Evolutionary conservation across 148 eudicot species (phyloP).

Genomic region (Chenopodium quinoa): DNA sequence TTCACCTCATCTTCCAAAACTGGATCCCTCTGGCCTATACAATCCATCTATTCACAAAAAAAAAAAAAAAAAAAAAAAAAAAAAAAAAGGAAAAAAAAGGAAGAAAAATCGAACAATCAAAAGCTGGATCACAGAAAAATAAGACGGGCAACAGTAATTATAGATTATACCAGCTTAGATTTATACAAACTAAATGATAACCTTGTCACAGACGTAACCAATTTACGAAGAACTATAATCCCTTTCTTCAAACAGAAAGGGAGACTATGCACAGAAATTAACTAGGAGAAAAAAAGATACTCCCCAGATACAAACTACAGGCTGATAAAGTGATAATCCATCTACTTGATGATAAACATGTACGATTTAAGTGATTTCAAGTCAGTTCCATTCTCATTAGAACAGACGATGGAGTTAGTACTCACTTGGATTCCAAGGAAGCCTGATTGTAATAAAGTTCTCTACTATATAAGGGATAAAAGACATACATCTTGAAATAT

Average conservation of each 20-base stretch:
- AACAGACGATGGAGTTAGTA: not conserved
- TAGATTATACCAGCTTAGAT: not conserved
- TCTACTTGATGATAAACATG: not conserved
- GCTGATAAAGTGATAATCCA: not conserved
- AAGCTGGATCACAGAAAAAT: not conserved
- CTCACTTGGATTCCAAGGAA: not conserved
- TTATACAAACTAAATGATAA: not conserved
- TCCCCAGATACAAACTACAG: not conserved
- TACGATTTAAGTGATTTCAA: not conserved
- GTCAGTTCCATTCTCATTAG: not conserved
- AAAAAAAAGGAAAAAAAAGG: no score
- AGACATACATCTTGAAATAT: not conserved
- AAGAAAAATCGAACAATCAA: not conserved
- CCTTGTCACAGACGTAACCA: not conserved
- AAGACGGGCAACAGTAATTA: not conserved
- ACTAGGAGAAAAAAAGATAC: not conserved
- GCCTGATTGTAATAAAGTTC: not conserved
- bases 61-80: not conserved
- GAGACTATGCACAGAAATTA: not conserved
- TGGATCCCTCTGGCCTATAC: conserved; percentile 74
- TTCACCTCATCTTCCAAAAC: conserved; percentile 89
- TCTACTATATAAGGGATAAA: not conserved
- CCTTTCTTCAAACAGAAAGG: not conserved
- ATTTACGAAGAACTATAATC: not conserved
- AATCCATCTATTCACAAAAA: conserved; percentile 60